Evolutionary conservation across 345 rosid species (phyloP).

Genomic region (thale cress (Arabidopsis thaliana)): DNA sequence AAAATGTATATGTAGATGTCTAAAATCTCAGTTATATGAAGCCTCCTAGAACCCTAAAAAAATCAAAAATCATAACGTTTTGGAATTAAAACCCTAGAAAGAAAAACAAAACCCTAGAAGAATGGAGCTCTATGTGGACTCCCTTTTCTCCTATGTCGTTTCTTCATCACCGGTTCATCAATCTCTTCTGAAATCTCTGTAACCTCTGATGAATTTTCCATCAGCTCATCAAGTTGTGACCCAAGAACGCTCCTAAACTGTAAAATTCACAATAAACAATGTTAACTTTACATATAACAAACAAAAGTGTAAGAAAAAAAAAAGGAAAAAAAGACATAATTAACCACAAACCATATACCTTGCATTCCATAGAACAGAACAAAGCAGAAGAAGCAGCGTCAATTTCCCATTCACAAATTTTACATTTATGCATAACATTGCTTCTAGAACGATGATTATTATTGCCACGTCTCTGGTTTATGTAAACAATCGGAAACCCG

Average conservation of each 20-base stretch:
- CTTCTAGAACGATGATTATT: conserved; percentile 13
- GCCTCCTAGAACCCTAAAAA: not conserved
- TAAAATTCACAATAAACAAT: not conserved
- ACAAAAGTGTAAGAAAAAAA: not conserved
- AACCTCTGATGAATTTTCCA: not conserved
- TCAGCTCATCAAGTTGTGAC: conserved; percentile 31
- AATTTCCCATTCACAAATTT: conserved; percentile 39
- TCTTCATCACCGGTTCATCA: not conserved
- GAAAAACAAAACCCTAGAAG: not conserved
- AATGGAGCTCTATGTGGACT: conserved; percentile 34
- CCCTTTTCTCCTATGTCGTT: conserved; percentile 35
- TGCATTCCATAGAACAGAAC: conserved; percentile 45
- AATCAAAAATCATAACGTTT: not conserved
- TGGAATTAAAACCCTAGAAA: conserved; percentile 13
- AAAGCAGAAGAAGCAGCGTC: conserved; percentile 17
- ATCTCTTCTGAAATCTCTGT: not conserved
- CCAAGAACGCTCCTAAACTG: conserved; percentile 24
- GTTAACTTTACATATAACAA: not conserved
- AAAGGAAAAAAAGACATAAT: too few relatives aligned
- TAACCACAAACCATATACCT: conserved; percentile 21
- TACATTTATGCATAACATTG: conserved; percentile 21
- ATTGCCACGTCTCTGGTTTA: conserved; percentile 28
- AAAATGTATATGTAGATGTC: not conserved
- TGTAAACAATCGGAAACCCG: not conserved
- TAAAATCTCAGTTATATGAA: not conserved